Evolutionary conservation across 352 stramenopile species (phyloP).

Genomic region (Pythium brachiatum): DNA sequence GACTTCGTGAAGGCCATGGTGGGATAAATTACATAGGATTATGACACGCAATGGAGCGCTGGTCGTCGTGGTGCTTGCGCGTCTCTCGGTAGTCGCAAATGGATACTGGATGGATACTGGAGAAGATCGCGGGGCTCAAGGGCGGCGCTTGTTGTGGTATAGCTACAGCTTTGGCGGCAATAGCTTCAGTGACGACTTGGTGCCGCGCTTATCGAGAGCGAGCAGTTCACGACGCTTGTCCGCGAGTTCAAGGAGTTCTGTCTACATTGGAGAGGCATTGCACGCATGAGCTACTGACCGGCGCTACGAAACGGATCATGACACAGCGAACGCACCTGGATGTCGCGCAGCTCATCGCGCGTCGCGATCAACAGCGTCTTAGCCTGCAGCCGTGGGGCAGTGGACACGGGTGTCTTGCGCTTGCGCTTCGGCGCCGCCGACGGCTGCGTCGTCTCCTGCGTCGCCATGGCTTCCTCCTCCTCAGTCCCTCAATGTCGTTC

Average conservation of each 20-base stretch:
- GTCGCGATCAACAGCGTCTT: conserved; percentile 43
- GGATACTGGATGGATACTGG: too few species aligned
- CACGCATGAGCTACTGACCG: neutral
- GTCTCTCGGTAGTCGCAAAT: too few species aligned
- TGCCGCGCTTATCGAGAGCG: conserved; percentile 23
- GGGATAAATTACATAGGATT: neutral
- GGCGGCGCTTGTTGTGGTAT: neutral
- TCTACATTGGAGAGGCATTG: conserved; percentile 15
- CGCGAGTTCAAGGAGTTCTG: conserved; percentile 34
- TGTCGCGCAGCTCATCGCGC: conserved; percentile 44
- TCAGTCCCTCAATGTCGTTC: neutral
- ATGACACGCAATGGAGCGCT: too few species aligned
- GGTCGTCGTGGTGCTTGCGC: too few species aligned
- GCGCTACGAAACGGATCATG: neutral
- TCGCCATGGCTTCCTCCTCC: neutral
- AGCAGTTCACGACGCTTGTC: conserved; percentile 35
- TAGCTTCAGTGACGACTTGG: conserved; percentile 33
- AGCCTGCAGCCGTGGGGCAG: conserved; percentile 37
- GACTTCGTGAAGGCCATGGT: too few species aligned
- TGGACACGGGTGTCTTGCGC: conserved; percentile 29
- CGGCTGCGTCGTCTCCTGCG: conserved; percentile 12
- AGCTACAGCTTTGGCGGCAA: conserved; percentile 26
- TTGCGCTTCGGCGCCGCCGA: conserved; percentile 20
- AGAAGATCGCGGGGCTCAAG: neutral
- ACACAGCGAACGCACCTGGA: conserved; percentile 28